phyloP scores from a whole-genome alignment of 768 basidiomycete genomes.

The Pisolithus marmoratus region DNA sequence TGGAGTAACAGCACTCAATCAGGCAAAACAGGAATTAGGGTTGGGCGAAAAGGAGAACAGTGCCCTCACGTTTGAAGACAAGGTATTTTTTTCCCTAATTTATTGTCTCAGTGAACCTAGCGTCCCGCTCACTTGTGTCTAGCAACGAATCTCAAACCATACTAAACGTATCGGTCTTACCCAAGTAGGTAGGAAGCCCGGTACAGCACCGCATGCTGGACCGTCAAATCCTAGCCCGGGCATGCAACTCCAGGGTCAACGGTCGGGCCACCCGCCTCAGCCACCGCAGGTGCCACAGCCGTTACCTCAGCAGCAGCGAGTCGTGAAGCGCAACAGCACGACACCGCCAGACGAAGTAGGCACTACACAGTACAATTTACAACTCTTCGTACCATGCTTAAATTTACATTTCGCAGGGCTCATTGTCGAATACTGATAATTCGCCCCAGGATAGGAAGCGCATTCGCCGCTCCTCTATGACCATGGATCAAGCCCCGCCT shows the following conservation, averaged over 20 bases:
- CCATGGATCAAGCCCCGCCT: constrained; percentile 37
- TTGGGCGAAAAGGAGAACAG: constrained; percentile 41
- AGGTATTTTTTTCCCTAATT: constrained; percentile 37
- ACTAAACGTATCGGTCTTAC: constrained; percentile 22
- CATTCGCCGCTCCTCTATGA: constrained; percentile 42
- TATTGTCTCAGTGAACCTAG: not conserved
- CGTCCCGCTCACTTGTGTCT: constrained; percentile 9
- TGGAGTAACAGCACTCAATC: constrained; percentile 27
- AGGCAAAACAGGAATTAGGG: constrained; percentile 39
- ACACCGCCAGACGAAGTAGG: constrained; percentile 58
- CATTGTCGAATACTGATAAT: constrained; percentile 41
- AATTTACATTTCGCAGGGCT: constrained; percentile 35
- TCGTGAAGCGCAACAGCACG: constrained; percentile 52
- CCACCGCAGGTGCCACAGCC: constrained; percentile 18
- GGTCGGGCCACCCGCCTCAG: constrained; percentile 25
- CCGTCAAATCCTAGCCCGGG: constrained; percentile 22
- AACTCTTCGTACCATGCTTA: not conserved
- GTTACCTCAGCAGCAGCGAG: constrained; percentile 21
- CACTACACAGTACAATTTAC: constrained; percentile 2
- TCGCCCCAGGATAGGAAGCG: constrained; percentile 58
- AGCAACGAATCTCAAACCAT: constrained; percentile 33
- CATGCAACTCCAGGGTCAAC: constrained; percentile 42
- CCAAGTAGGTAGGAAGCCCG: constrained; percentile 19
- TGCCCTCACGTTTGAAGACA: constrained; percentile 47
- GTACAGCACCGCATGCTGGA: constrained; percentile 22